Evolutionary conservation across 2,329 filamentous ascomycete genomes (phyloP).

Genomic region (Aspergillus fischeri): DNA sequence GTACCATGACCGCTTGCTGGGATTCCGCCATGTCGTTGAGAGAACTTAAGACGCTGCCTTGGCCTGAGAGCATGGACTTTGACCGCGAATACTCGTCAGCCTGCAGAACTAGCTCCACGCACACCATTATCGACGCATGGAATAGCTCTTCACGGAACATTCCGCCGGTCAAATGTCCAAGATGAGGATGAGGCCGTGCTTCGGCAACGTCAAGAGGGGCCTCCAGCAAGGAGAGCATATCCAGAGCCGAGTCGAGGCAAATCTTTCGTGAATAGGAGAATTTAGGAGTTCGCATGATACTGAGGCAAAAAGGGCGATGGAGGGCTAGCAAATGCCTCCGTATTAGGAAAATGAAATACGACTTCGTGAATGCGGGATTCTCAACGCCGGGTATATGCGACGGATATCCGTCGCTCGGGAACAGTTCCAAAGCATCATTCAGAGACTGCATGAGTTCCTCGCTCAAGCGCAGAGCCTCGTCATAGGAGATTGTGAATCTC

Average conservation of each 20-base stretch:
- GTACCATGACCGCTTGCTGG: constrained; percentile 27
- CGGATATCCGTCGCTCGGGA: constrained; percentile 16
- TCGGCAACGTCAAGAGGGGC: constrained; percentile 13
- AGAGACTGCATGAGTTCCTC: constrained; percentile 24
- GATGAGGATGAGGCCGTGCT: constrained; percentile 21
- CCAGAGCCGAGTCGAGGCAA: constrained; percentile 33
- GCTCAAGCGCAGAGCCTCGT: constrained; percentile 28
- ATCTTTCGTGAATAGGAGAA: constrained; percentile 37
- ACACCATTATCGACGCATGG: constrained; percentile 30
- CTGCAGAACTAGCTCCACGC: constrained; percentile 30
- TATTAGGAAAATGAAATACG: constrained; percentile 48
- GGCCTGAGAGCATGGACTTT: constrained; percentile 5
- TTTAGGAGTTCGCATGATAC: constrained; percentile 28
- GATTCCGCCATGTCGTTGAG: constrained; percentile 30
- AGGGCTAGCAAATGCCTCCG: constrained; percentile 55
- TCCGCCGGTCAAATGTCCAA: constrained; percentile 29
- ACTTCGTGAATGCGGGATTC: constrained; percentile 26
- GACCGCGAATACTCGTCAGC: constrained; percentile 19
- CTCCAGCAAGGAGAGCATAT: constrained; percentile 31
- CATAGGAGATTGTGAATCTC: constrained; percentile 29
- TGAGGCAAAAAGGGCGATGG: constrained; percentile 44
- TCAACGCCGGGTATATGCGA: constrained; percentile 4
- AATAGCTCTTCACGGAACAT: constrained; percentile 35
- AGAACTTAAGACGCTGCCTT: constrained; percentile 9
- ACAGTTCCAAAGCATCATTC: constrained; percentile 20